These are phyloP conservation scores for Eucalyptus grandis DNA, from an alignment of 345 rosid genomes.

Conservation along the genomic window DNA sequence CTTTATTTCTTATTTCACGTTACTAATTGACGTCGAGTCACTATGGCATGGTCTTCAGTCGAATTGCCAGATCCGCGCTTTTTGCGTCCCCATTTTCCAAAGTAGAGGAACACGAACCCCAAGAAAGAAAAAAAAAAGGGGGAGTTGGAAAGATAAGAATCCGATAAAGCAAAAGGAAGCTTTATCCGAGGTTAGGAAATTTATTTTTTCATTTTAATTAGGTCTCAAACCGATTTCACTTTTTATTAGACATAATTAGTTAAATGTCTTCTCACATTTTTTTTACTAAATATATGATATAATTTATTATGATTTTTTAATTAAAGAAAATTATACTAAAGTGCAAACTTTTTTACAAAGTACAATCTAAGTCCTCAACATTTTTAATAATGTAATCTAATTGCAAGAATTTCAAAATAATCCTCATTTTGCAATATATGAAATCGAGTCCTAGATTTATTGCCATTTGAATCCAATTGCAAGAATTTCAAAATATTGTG, in stretches of 20 bases:
- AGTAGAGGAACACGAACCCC: neutral
- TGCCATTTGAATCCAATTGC: neutral
- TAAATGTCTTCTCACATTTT: no score
- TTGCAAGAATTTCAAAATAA: no score
- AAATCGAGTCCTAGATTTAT: neutral
- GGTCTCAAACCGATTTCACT: neutral
- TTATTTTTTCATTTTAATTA: neutral
- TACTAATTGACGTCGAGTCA: neutral
- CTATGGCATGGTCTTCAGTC: rapidly evolving
- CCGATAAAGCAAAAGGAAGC: neutral
- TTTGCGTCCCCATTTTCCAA: neutral
- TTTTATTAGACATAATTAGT: no score
- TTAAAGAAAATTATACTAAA: no score
- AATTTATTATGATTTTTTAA: no score
- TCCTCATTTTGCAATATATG: neutral
- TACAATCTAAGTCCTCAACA: neutral
- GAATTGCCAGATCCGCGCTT: neutral
- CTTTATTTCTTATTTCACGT: no score
- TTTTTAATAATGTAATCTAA: neutral
- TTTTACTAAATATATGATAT: no score
- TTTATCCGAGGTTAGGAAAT: neutral
- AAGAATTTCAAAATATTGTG: neutral
- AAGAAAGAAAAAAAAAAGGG: no score
- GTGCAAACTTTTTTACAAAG: neutral
- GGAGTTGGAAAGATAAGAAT: neutral